Evolutionary conservation across 257 asterid species (phyloP).

Genomic region (Jacaranda copaia): DNA sequence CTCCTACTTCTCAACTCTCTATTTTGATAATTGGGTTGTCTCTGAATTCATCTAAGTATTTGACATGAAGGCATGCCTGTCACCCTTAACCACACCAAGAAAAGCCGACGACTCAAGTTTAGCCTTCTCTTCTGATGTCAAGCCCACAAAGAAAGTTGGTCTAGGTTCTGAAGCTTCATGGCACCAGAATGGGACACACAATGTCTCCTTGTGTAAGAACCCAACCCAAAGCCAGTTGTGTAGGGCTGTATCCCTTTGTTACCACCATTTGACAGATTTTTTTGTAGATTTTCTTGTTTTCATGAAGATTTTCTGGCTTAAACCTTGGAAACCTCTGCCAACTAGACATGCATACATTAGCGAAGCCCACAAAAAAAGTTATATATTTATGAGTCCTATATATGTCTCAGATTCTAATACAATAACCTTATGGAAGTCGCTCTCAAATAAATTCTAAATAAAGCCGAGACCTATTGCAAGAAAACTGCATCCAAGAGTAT

Average conservation of each 20-base stretch:
- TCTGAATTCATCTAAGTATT: slow-evolving; percentile 42
- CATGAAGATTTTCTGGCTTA: slow-evolving; percentile 33
- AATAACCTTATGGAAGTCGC: slow-evolving; percentile 36
- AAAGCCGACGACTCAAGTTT: slow-evolving; percentile 54
- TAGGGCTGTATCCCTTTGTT: slow-evolving; percentile 46
- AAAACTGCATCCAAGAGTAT: slow-evolving; percentile 43
- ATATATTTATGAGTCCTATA: too few relatives aligned
- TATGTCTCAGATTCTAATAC: neutral
- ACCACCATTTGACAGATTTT: slow-evolving; percentile 39
- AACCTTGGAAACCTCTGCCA: slow-evolving; percentile 36
- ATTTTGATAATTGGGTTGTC: slow-evolving; percentile 36
- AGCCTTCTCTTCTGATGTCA: slow-evolving; percentile 42
- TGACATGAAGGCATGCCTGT: slow-evolving; percentile 41
- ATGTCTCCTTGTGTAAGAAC: slow-evolving; percentile 49
- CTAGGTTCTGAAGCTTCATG: slow-evolving; percentile 43
- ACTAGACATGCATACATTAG: neutral
- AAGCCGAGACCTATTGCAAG: slow-evolving; percentile 38
- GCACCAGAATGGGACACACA: slow-evolving; percentile 52
- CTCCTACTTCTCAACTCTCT: neutral
- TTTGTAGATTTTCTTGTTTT: slow-evolving; percentile 33
- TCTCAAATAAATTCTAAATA: slow-evolving; percentile 18
- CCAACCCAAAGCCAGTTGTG: slow-evolving; percentile 58
- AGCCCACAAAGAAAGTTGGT: slow-evolving; percentile 42
- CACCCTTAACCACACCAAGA: slow-evolving; percentile 50
- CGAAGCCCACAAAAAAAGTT: too few relatives aligned